Percentiles rank a stretch among this genome's conserved stretches.
phyloP scores from a whole-genome alignment of 1,284 basidiomycete genomes.

The Peniophora sp. region DNA sequence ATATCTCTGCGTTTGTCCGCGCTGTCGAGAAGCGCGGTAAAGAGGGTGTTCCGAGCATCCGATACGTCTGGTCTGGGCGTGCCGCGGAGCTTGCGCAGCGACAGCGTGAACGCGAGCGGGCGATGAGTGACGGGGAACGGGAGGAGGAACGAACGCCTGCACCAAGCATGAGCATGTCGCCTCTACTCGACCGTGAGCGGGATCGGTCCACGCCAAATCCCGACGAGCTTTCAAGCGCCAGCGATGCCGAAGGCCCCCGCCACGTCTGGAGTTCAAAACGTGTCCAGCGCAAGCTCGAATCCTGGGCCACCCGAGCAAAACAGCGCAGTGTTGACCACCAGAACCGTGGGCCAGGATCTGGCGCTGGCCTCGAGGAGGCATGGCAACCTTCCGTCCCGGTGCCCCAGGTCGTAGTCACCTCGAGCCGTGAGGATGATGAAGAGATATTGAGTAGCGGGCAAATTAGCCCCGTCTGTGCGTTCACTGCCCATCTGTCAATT shows the following conservation, averaged over 20 bases:
- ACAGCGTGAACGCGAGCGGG: constrained; percentile 17
- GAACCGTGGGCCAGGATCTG: constrained; percentile 13
- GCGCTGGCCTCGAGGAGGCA: constrained; percentile 13
- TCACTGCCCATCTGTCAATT: neutral
- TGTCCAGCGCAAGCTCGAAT: constrained; percentile 61
- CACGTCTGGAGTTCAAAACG: constrained; percentile 27
- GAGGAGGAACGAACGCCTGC: constrained; percentile 14
- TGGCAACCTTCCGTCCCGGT: constrained; percentile 20
- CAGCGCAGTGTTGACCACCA: neutral
- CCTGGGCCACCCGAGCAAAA: constrained; percentile 32
- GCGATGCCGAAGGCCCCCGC: constrained; percentile 22
- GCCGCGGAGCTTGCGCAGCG: constrained; percentile 17
- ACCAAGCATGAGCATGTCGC: no score
- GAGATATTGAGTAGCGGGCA: constrained; percentile 66
- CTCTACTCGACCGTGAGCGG: no score
- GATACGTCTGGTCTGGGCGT: constrained; percentile 33
- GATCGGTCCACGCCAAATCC: constrained; percentile 12
- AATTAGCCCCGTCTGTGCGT: constrained; percentile 58
- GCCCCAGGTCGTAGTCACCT: constrained; percentile 17
- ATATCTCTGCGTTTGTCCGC: constrained; percentile 28
- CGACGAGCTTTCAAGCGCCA: constrained; percentile 26
- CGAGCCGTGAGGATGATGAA: constrained; percentile 42
- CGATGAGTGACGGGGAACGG: constrained; percentile 16
- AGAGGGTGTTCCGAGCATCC: constrained; percentile 27
- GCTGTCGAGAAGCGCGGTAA: constrained; percentile 23